Evolutionary conservation across 495 filamentous ascomycete genomes (phyloP).

Genomic region (Glutinoglossum americanum): DNA sequence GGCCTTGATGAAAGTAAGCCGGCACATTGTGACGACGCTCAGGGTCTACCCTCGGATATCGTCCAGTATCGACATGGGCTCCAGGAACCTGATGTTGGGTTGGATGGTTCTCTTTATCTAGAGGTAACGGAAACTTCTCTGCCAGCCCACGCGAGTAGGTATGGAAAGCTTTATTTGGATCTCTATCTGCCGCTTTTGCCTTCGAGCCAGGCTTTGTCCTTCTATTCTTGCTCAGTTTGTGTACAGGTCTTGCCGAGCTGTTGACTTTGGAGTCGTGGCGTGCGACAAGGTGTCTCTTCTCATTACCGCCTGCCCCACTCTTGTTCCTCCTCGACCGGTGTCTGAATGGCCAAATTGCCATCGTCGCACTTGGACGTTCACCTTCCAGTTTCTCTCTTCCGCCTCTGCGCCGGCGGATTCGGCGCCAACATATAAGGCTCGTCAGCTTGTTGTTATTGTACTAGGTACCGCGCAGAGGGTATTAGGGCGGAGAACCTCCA

Average conservation of each 20-base stretch:
- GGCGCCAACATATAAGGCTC: conserved; percentile 14
- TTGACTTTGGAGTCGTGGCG: not conserved
- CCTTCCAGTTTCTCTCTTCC: conserved; percentile 12
- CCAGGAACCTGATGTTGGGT: not conserved
- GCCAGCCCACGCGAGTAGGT: not conserved
- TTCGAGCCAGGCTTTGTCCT: conserved; percentile 9
- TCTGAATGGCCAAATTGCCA: conserved; percentile 7
- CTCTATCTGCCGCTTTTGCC: conserved; percentile 14
- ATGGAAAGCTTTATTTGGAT: conserved; percentile 8
- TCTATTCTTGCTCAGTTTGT: conserved; percentile 2
- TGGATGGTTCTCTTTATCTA: not conserved
- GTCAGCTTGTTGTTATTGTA: conserved; percentile 12
- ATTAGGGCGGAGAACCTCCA: not conserved
- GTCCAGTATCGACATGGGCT: not conserved
- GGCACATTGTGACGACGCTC: conserved; percentile 13
- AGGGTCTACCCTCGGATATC: not conserved
- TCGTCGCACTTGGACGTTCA: not conserved
- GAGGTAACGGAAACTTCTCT: not conserved
- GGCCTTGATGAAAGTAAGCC: conserved; percentile 26
- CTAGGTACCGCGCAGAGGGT: not conserved
- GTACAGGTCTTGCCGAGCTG: not conserved
- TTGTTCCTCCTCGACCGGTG: not conserved
- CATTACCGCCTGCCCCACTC: not conserved
- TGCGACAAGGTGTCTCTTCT: not conserved
- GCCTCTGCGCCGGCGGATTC: conserved; percentile 12